These are phyloP conservation scores for Fraxinus floribunda DNA, from an alignment of 305 asterid genomes.

Conservation along the genomic window DNA sequence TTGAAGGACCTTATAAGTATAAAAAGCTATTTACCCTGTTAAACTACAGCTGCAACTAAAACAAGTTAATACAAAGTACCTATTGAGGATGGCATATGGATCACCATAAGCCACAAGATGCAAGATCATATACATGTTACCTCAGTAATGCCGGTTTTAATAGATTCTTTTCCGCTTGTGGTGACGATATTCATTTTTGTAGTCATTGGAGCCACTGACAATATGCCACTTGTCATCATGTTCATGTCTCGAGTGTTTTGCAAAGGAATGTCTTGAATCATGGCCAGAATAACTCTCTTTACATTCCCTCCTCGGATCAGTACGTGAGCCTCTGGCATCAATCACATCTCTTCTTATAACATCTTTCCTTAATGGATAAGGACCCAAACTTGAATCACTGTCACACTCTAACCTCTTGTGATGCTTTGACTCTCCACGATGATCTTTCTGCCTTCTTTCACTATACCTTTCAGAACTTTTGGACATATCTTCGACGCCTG, in stretches of 20 bases:
- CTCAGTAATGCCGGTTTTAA: constrained; percentile 32
- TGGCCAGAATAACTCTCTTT: constrained; percentile 30
- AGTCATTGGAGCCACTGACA: constrained; percentile 25
- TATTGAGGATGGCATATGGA: constrained; percentile 17
- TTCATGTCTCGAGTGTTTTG: constrained; percentile 17
- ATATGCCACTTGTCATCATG: constrained; percentile 27
- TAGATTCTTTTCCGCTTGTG: constrained; percentile 30
- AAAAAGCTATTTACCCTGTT: constrained; percentile 16
- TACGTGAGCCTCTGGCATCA: constrained; percentile 27
- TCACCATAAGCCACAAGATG: constrained; percentile 28
- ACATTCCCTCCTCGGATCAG: constrained; percentile 27
- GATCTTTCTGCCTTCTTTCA: constrained; percentile 43
- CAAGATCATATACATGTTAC: constrained; percentile 39
- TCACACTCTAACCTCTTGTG: constrained; percentile 43
- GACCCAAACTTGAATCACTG: constrained; percentile 50
- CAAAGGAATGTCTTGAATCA: constrained; percentile 22
- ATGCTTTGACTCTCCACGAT: constrained; percentile 44
- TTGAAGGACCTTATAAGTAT: constrained; percentile 12
- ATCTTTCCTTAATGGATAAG: constrained; percentile 34
- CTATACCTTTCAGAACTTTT: constrained; percentile 44
- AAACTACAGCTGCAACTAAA: constrained; percentile 25
- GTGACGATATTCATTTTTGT: constrained; percentile 20
- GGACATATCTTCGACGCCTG: constrained; percentile 41
- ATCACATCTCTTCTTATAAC: constrained; percentile 28
- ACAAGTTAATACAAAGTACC: constrained; percentile 31